phyloP scores from a whole-genome alignment of 2,329 filamentous ascomycete genomes.

The Clarireedia monteithiana region DNA sequence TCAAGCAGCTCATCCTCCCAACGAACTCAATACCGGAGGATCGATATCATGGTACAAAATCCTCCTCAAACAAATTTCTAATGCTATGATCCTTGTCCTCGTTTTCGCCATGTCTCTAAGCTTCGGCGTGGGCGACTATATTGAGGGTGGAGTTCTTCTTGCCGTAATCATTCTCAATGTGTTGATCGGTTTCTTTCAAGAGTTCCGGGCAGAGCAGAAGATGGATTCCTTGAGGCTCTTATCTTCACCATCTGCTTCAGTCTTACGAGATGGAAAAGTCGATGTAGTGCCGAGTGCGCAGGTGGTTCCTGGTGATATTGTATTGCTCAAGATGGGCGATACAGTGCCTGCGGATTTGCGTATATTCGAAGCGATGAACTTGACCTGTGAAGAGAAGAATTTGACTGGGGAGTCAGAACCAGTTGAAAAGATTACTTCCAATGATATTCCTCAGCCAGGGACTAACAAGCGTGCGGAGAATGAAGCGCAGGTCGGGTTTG shows the following conservation, averaged over 20 bases:
- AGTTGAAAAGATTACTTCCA: constrained; percentile 57
- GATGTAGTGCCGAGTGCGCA: constrained; percentile 45
- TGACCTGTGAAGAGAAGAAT: constrained; percentile 83
- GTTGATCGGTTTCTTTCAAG: constrained; percentile 48
- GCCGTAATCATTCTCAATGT: constrained; percentile 52
- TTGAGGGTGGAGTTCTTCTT: constrained; percentile 52
- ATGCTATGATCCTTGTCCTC: constrained; percentile 61
- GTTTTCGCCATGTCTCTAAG: constrained; percentile 50
- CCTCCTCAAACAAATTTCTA: constrained; percentile 56
- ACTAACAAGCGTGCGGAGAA: constrained; percentile 31
- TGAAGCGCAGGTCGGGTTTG: constrained; percentile 36
- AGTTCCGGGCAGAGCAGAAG: constrained; percentile 45
- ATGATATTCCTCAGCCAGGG: constrained; percentile 32
- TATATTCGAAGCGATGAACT: constrained; percentile 47
- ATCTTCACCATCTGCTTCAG: constrained; percentile 41
- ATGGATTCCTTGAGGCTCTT: constrained; percentile 43
- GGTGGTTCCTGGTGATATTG: constrained; percentile 70
- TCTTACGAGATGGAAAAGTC: constrained; percentile 42
- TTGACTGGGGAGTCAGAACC: constrained; percentile 96
- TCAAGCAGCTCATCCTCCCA: constrained; percentile 47
- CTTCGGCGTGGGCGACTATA: constrained; percentile 50
- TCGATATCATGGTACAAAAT: constrained; percentile 63
- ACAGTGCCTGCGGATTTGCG: constrained; percentile 87
- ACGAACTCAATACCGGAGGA: constrained; percentile 36
- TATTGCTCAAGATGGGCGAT: constrained; percentile 86